These are phyloP conservation scores for Ophiocordyceps camponoti-rufipedis DNA, from an alignment of 2,329 filamentous ascomycete species.

Conservation along the genomic window DNA sequence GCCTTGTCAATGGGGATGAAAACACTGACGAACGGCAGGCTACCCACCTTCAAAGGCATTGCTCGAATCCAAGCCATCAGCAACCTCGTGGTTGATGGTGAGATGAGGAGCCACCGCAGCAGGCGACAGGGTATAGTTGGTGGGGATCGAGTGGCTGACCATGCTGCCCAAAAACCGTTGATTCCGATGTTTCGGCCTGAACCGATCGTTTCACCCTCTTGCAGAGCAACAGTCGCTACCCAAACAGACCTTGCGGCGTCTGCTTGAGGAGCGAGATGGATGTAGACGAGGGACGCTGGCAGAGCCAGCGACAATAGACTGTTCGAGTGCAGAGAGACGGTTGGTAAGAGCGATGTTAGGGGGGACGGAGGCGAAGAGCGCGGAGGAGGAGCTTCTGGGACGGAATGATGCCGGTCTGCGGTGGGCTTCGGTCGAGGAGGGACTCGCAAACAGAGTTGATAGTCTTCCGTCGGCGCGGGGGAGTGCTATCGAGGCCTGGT, in stretches of 20 bases:
- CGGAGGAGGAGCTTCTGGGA: constrained; percentile 66
- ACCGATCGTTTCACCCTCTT: too few relatives aligned
- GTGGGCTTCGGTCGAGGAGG: constrained; percentile 45
- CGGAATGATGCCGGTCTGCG: constrained; percentile 67
- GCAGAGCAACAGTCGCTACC: constrained; percentile 50
- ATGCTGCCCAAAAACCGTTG: constrained; percentile 24
- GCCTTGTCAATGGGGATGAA: neutral
- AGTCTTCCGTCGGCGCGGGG: constrained; percentile 3
- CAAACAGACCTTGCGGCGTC: constrained; percentile 91
- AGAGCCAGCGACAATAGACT: constrained; percentile 58
- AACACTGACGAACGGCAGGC: too few relatives aligned
- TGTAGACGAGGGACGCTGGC: constrained; percentile 50
- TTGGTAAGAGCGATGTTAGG: constrained; percentile 67
- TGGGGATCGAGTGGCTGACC: constrained; percentile 66
- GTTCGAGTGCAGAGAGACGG: constrained; percentile 20
- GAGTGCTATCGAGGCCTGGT: constrained; percentile 43
- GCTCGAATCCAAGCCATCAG: constrained; percentile 78
- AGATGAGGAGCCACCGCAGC: constrained; percentile 49
- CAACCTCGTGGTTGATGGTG: constrained; percentile 93
- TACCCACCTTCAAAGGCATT: constrained; percentile 78
- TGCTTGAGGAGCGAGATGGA: constrained; percentile 75
- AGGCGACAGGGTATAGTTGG: constrained; percentile 66
- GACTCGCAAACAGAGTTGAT: neutral
- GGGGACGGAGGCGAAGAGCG: constrained; percentile 68
- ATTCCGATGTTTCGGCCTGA: too few relatives aligned